These are phyloP conservation scores for Gentiana dahurica DNA, from an alignment of 257 asterid species.

Conservation along the genomic window DNA sequence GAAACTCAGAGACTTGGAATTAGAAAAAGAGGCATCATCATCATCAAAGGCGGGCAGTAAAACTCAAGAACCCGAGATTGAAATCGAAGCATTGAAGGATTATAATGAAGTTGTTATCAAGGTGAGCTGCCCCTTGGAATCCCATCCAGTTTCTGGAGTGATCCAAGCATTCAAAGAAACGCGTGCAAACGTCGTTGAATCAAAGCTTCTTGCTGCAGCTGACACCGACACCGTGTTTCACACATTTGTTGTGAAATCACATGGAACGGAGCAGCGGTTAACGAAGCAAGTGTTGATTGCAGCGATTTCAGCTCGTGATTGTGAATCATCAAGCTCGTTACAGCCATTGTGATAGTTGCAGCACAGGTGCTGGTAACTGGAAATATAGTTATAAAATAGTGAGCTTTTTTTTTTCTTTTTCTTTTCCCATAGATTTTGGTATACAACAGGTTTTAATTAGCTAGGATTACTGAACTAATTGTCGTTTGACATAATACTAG, in stretches of 20 bases:
- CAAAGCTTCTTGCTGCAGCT: conserved; percentile 30
- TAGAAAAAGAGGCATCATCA: conserved; percentile 31
- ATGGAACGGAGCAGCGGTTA: conserved; percentile 39
- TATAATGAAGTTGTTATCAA: conserved; percentile 43
- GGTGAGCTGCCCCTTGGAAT: conserved; percentile 46
- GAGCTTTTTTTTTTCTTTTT: conserved; percentile 4
- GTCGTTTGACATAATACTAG: neutral
- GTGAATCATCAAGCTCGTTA: conserved; percentile 14
- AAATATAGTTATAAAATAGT: conserved; percentile 12
- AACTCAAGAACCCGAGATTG: conserved; percentile 24
- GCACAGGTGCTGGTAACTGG: conserved; percentile 2
- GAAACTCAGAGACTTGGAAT: conserved; percentile 68
- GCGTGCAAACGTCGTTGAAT: conserved; percentile 42
- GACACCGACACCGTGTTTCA: conserved; percentile 54
- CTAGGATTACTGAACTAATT: conserved; percentile 22
- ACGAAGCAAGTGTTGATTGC: conserved; percentile 68
- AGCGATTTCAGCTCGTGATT: conserved; percentile 28
- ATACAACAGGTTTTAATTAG: conserved; percentile 22
- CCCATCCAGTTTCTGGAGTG: conserved; percentile 64
- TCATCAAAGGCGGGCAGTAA: conserved; percentile 19
- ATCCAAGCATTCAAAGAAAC: conserved; percentile 58
- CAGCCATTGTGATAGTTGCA: conserved; percentile 13
- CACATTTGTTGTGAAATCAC: conserved; percentile 66
- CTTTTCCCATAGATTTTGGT: conserved; percentile 27
- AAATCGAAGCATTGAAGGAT: conserved; percentile 41